A percentile compares a stretch with the other conserved stretches of the same genome.
phyloP scores from a whole-genome alignment of 495 filamentous ascomycete species.

The Aspergillus campestris region DNA sequence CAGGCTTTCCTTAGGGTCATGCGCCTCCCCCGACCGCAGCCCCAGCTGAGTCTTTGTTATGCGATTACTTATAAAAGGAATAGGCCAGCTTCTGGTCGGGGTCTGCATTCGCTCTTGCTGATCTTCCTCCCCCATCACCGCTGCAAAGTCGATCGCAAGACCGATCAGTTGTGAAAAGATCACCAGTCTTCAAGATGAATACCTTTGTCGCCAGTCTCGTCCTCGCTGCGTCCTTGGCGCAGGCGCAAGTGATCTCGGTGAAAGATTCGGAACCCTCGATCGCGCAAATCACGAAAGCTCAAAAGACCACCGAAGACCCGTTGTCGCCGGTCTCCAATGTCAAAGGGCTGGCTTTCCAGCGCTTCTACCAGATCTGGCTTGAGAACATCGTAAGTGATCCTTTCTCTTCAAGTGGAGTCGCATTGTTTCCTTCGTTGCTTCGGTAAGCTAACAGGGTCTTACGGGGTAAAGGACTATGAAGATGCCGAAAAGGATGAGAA shows the following conservation, averaged over 20 bases:
- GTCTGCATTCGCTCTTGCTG: background rate
- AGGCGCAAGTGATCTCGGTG: conserved; percentile 22
- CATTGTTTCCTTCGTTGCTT: background rate
- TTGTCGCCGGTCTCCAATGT: conserved; percentile 52
- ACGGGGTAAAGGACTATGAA: conserved; percentile 41
- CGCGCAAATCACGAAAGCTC: conserved; percentile 21
- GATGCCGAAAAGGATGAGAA: conserved; percentile 43
- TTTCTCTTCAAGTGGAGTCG: background rate
- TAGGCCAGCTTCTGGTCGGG: background rate
- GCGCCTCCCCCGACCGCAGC: no score
- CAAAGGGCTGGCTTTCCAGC: conserved; percentile 55
- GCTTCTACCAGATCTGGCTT: conserved; percentile 61
- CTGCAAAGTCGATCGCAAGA: no score
- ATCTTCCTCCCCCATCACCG: background rate
- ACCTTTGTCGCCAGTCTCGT: conserved; percentile 6
- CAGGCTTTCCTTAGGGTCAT: no score
- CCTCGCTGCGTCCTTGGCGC: conserved; percentile 15
- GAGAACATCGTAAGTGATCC: conserved; percentile 58
- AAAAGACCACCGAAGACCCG: conserved; percentile 24
- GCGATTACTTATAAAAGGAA: no score
- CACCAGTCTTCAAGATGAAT: conserved; percentile 18
- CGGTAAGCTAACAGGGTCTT: conserved; percentile 1
- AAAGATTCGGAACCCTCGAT: conserved; percentile 11
- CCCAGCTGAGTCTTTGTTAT: no score
- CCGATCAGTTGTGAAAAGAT: background rate